Evolutionary conservation across 73 alveolate species (phyloP).

Genomic region (Paramecium primaurelia): DNA sequence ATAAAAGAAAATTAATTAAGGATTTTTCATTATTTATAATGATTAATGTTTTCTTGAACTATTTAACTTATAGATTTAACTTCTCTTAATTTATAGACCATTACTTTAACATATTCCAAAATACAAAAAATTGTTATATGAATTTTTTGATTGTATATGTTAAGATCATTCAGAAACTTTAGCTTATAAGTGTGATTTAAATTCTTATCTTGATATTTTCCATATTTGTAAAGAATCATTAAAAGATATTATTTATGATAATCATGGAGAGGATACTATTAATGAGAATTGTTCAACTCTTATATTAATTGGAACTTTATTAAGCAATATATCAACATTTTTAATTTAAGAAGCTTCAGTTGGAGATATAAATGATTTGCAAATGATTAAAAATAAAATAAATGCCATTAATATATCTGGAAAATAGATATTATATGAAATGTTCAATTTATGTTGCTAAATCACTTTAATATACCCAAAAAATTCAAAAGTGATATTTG

Average conservation of each 20-base stretch:
- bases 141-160: background rate
- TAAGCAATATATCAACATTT: background rate
- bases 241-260: background rate
- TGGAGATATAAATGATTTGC: background rate
- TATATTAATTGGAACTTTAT: background rate
- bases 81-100: background rate
- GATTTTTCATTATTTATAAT: constrained; percentile 7
- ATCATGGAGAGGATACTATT: constrained; percentile 3
- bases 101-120: background rate
- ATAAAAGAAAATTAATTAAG: background rate
- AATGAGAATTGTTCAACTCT: background rate
- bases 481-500: background rate
- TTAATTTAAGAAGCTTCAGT: background rate
- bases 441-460: background rate
- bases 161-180: constrained; percentile 1
- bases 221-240: background rate
- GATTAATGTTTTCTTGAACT: background rate
- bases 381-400: background rate
- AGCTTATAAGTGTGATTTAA: background rate
- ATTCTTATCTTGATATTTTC: background rate
- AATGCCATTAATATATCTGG: background rate
- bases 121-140: background rate
- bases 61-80: background rate
- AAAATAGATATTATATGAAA: background rate
- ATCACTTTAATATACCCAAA: background rate